Conservation (phyloP, 2,329 filamentous ascomycete genomes). For the Rosellinia necatrix region DNA sequence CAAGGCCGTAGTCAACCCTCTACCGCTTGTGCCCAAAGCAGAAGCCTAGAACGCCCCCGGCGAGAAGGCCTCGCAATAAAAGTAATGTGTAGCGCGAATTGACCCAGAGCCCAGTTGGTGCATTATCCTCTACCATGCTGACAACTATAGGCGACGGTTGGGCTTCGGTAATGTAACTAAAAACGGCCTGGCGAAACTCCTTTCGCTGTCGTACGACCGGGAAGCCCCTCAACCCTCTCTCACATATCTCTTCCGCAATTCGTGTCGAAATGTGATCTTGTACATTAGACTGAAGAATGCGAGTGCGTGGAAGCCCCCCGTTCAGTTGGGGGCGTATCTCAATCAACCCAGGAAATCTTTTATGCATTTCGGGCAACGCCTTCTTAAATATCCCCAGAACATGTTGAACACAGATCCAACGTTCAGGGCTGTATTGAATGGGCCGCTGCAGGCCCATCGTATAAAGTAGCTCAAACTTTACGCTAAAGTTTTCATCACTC, state of each 20-base stretch:
- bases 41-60: slow-evolving; percentile 58
- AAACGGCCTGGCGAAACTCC: slow-evolving; percentile 40
- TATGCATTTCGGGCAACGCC: slow-evolving; percentile 39
- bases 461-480: slow-evolving; percentile 66
- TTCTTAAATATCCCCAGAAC: slow-evolving; percentile 51
- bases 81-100: slow-evolving; percentile 45
- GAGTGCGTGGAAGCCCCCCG: slow-evolving; percentile 53
- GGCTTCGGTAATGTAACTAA: slow-evolving; percentile 50
- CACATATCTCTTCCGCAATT: slow-evolving; percentile 49
- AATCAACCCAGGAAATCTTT: slow-evolving; percentile 44
- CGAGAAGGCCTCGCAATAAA: slow-evolving; percentile 60
- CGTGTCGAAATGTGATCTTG: slow-evolving; percentile 36
- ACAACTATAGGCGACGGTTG: slow-evolving; percentile 40
- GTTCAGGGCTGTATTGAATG: slow-evolving; percentile 56
- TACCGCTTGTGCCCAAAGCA: slow-evolving; percentile 62
- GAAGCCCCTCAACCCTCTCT: slow-evolving; percentile 48
- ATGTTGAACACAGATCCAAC: slow-evolving; percentile 62
- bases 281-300: slow-evolving; percentile 49
- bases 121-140: slow-evolving; percentile 41
- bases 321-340: slow-evolving; percentile 43
- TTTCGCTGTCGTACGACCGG: slow-evolving; percentile 46
- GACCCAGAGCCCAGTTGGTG: slow-evolving; percentile 43
- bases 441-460: slow-evolving; percentile 59
- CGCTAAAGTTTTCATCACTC: slow-evolving; percentile 66
- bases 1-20: slow-evolving; percentile 67